These are phyloP conservation scores for Aspergillus terreus DNA, from an alignment of 2,329 filamentous ascomycete species.

Conservation along the genomic window DNA sequence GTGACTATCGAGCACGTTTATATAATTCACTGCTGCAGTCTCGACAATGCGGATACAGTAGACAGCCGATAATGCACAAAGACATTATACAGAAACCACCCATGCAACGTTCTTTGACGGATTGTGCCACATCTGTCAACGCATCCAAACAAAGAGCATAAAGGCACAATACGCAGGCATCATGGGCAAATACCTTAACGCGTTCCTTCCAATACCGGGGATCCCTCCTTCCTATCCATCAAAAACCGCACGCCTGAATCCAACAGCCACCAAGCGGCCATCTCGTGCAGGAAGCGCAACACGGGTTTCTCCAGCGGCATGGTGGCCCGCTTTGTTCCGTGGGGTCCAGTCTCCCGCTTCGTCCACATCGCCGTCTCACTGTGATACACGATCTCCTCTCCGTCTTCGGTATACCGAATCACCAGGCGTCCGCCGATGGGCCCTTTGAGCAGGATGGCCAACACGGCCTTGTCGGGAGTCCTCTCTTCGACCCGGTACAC, in stretches of 20 bases:
- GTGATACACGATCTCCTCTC: slow-evolving; percentile 17
- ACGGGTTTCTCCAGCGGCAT: slow-evolving; percentile 30
- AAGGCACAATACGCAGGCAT: background rate
- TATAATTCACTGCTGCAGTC: no score
- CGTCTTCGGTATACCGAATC: slow-evolving; percentile 18
- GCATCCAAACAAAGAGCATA: no score
- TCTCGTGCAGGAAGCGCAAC: slow-evolving; percentile 30
- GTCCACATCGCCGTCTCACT: slow-evolving; percentile 33
- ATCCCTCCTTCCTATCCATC: slow-evolving; percentile 16
- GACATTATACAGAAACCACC: background rate
- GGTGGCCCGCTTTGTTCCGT: background rate
- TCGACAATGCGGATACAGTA: no score
- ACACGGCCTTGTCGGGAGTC: slow-evolving; percentile 26
- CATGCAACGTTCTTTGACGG: no score
- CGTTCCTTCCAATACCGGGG: background rate
- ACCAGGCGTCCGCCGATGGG: slow-evolving; percentile 21
- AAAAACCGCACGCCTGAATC: slow-evolving; percentile 32
- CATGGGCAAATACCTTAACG: background rate
- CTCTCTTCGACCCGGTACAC: slow-evolving; percentile 26
- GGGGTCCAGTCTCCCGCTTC: slow-evolving; percentile 7
- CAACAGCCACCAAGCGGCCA: slow-evolving; percentile 34
- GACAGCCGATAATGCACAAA: background rate
- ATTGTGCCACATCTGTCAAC: no score
- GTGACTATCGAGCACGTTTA: no score
- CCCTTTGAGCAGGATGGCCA: slow-evolving; percentile 22